Evolutionary conservation across 192 early-diverging fungal species (phyloP), one percentile per base, ranked within the genome.

Genomic region (Nowakowskiella sp.): DNA sequence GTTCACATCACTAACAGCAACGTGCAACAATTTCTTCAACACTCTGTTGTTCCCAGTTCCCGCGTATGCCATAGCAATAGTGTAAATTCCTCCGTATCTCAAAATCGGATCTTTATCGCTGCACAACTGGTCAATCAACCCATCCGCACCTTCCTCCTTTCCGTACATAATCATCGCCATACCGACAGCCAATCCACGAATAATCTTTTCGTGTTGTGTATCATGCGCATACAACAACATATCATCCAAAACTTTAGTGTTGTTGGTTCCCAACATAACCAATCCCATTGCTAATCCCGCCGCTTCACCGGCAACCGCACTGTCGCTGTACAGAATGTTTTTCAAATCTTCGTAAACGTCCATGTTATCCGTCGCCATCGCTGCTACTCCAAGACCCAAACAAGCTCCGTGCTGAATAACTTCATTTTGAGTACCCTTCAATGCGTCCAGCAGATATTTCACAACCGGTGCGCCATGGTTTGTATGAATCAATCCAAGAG

Each of bases 161-260:
- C 91, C 96, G 66, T 93, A 99, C 93, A 97, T 94, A 16, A 99
- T 85, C 47, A 99, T 63, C 0, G 93, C 82, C 46, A 99, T 87
- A 44, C 96, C 94, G 24, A 96, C 75, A 6, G 94, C 86, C 52
- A 97, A 69, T 43, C 93, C 91, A 30, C 96, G 89, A 50, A 99
- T 97, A 55, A 97, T 99, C 76, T 99, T 99, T 60, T 99, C 96
- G 70, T 99, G 96, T 65, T 92, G 90, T 3, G 96, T 99, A 53
- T 97, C 94, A 55, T 90, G 89, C 10, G 96, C 96, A 57, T 99
- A 99, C 58, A 88, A 84, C 27, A 97, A 71, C 93, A 99, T 96
- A 52, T 94, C 93, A 32, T 86, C 88, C 49, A 99, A 67, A 4
- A 86, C 87, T 42, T 78, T 75, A 31, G 80, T 62, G 5, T 85